Conservation (phyloP, 805 yeast genomes). For the Myxozyma monticola region DNA sequence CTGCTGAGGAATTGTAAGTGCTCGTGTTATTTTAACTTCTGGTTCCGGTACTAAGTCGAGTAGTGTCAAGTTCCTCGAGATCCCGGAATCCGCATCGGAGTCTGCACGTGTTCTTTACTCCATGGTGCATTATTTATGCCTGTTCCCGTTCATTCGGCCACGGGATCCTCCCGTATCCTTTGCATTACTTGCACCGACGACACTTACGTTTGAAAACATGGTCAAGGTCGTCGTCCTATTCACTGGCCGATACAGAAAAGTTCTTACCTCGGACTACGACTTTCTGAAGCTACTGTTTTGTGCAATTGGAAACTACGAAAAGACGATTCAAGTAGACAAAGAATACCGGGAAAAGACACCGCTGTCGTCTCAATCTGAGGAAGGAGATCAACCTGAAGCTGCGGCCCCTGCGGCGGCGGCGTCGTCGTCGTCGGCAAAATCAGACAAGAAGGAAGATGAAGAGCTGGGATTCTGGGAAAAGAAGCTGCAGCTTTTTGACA, state of each 20-base stretch:
- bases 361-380: not conserved
- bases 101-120: conserved; percentile 44
- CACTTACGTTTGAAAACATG: conserved; percentile 45
- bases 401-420: not conserved
- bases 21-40: not conserved
- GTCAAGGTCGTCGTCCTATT: conserved; percentile 50
- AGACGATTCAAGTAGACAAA: conserved; percentile 2
- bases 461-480: conserved; percentile 20
- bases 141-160: conserved; percentile 51
- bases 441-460: conserved; percentile 1
- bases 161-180: conserved; percentile 24
- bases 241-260: conserved; percentile 44
- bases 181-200: conserved; percentile 29
- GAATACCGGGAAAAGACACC: conserved; percentile 21
- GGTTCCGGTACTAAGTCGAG: not conserved
- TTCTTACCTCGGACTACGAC: conserved; percentile 44
- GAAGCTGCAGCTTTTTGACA: conserved; percentile 11
- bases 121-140: conserved; percentile 47
- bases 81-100: conserved; percentile 41
- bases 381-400: not conserved
- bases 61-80: conserved; percentile 36
- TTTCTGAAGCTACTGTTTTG: conserved; percentile 50
- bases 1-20: conserved; percentile 24
- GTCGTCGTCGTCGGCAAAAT: not conserved
- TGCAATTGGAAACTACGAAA: conserved; percentile 42